Conservation (phyloP, 2,329 filamentous ascomycete genomes). For the Fusarium piperis region DNA sequence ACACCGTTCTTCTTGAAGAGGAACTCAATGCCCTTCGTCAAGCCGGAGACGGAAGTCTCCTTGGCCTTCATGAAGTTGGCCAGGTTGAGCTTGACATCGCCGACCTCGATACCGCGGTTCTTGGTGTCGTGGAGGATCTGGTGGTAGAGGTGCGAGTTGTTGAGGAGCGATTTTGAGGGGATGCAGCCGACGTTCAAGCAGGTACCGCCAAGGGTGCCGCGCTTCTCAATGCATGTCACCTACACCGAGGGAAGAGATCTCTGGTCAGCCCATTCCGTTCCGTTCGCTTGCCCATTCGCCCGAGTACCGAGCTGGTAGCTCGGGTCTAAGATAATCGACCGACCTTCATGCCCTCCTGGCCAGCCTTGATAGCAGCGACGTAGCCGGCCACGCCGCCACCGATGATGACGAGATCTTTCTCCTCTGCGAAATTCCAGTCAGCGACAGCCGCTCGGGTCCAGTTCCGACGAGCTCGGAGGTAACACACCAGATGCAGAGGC, state of each 20-base stretch:
- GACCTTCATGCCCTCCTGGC: constrained; percentile 96
- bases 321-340: constrained; percentile 8
- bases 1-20: constrained; percentile 99
- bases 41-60: constrained; percentile 84
- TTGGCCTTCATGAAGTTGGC: constrained; percentile 98
- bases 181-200: constrained; percentile 99
- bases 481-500: constrained; percentile 66
- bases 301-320: not conserved
- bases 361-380: constrained; percentile 98
- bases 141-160: constrained; percentile 99
- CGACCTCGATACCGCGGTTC: constrained; percentile 95
- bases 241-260: constrained; percentile 48
- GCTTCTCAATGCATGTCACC: constrained; percentile 99
- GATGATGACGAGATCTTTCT: constrained; percentile 97
- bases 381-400: constrained; percentile 98
- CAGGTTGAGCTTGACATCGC: constrained; percentile 96
- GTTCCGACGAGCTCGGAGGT: constrained; percentile 19
- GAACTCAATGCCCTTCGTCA: constrained; percentile 98
- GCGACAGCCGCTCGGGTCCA: constrained; percentile 22
- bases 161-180: constrained; percentile 98
- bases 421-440: constrained; percentile 64
- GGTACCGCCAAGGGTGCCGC: constrained; percentile 91
- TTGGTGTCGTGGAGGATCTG: constrained; percentile 97
- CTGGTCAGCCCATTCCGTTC: constrained; percentile 24
- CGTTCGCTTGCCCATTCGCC: constrained; percentile 10